phyloP scores from a whole-genome alignment of 1,284 basidiomycete species.

The Fomitiporia mediterranea region DNA sequence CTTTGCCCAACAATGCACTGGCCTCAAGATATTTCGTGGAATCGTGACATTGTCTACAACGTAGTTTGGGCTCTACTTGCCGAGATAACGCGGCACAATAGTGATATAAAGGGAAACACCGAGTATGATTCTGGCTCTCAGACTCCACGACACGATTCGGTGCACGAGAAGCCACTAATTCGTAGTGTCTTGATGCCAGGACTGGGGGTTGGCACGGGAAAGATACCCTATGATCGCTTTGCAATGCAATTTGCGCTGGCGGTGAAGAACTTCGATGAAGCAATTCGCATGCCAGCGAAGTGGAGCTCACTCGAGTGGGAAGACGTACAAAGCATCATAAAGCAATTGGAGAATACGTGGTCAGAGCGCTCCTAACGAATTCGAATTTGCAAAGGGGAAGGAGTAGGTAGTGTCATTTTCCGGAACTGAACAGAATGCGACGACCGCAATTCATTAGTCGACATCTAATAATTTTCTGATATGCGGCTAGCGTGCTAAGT shows the following conservation, averaged over 20 bases:
- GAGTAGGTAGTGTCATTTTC: background rate
- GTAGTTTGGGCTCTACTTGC: slow-evolving; percentile 24
- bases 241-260: slow-evolving; percentile 27
- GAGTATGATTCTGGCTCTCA: too few relatives aligned
- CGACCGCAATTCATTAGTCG: background rate
- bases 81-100: slow-evolving; percentile 23
- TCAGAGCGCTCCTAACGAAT: background rate
- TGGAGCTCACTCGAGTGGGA: slow-evolving; percentile 9
- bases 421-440: background rate
- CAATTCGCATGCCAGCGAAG: background rate
- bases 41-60: slow-evolving; percentile 26
- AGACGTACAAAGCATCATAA: background rate
- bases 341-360: background rate
- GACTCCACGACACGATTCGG: background rate
- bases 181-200: slow-evolving; percentile 26
- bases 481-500: background rate
- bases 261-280: slow-evolving; percentile 21
- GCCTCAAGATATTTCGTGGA: slow-evolving; percentile 25
- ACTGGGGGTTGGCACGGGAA: slow-evolving; percentile 25
- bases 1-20: slow-evolving; percentile 24
- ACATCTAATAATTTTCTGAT: background rate
- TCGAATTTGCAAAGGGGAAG: background rate
- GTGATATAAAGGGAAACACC: background rate
- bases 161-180: slow-evolving; percentile 13
- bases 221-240: slow-evolving; percentile 19